phyloP scores from a whole-genome alignment of 345 rosid species.

The Hypericum androsaemum region DNA sequence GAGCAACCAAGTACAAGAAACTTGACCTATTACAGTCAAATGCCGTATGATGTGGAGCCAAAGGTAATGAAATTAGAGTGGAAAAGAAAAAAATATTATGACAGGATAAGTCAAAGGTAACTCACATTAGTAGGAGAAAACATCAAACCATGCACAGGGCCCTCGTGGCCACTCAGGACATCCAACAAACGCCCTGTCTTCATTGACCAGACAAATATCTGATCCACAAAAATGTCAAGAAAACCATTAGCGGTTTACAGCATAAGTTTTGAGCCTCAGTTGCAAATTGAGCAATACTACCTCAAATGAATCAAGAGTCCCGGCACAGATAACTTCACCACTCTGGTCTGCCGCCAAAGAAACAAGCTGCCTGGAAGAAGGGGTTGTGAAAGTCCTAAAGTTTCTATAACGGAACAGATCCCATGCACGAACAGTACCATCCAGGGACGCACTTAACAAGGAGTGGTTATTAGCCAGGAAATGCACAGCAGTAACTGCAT shows the following conservation, averaged over 20 bases:
- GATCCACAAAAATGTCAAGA: conserved; percentile 8
- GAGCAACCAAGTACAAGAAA: too few species aligned
- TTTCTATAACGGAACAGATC: conserved; percentile 86
- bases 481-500: conserved; percentile 92
- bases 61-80: not conserved
- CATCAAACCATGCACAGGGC: conserved; percentile 89
- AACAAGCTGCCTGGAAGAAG: conserved; percentile 87
- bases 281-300: conserved; percentile 21
- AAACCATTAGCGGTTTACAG: not conserved
- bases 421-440: conserved; percentile 99
- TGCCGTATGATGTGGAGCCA: not conserved
- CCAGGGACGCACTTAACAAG: conserved; percentile 86
- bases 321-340: conserved; percentile 96
- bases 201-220: conserved; percentile 99
- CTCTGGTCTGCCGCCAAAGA: conserved; percentile 90
- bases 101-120: conserved; percentile 8
- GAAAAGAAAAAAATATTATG: not conserved
- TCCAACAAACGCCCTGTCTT: conserved; percentile 92
- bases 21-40: not conserved
- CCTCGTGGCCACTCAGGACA: conserved; percentile 90
- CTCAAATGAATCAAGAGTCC: conserved; percentile 94
- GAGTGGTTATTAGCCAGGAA: conserved; percentile 87
- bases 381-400: conserved; percentile 89
- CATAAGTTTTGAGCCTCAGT: not conserved
- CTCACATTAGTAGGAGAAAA: conserved; percentile 88